Evolutionary conservation across 768 basidiomycete species (phyloP), one percentile per base, ranked within the genome.

Genomic region (Leccinellum rugosiceps): DNA sequence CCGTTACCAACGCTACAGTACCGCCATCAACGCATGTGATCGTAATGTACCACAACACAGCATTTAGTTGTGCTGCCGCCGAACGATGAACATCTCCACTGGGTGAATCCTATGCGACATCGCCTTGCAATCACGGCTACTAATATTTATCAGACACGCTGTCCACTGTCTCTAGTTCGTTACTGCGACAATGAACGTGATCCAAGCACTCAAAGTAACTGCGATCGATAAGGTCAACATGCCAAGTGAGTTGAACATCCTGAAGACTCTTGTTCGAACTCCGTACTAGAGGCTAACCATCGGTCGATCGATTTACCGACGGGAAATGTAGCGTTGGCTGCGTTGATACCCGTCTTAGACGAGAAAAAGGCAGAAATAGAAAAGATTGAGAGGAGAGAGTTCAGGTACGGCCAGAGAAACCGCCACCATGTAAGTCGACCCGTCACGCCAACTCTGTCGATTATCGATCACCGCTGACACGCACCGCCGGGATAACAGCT

Each of bases 281-380:
- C 15, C 14, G 13, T 5, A n/a, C n/a, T n/a, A 13, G 7, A 9
- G 3, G 30, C 66, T 59, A 38, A 61, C 48, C 41, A 54, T 50
- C 32, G 56, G 55, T 46, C 45, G 45, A 46, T 46, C 23, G 15
- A 43, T 43, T 19, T 46, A 25, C 45, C 15, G 23, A 25, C 3
- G 50, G 34, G 7, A 38, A 4, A 43, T 48, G n/a, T 59, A 86
- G 84, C 84, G 23, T 63, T 76, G 38, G 68, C 69, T 15, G 78
- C 78, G 1, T 82, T 86, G 52, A 66, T 74, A 15, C 83, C 82
- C 1, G 59, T 84, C 13, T 69, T 87, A 6, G 78, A 83, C 57
- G 70, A 75, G 21, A 79, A 77, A 13, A 77, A 77, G 8, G 64
- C 67, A 2, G 70, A 76, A 13, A 87, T 88, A 44, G 63, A 75